Evolutionary conservation across 2,329 filamentous ascomycete species (phyloP).

Genomic region (Huntiella bhutanensis): DNA sequence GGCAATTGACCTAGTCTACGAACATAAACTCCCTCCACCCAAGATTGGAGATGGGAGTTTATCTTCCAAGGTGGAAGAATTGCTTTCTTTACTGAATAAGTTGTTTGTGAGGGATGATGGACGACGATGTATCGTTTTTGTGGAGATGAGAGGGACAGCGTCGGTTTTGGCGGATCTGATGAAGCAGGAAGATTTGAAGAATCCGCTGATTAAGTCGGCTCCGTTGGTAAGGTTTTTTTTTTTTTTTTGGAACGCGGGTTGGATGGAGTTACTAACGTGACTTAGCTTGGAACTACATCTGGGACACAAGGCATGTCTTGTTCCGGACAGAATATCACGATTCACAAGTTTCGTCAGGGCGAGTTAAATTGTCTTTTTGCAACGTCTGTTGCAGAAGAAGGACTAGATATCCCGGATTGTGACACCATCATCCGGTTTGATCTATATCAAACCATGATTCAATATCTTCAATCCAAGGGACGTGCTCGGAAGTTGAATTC

Average conservation of each 20-base stretch:
- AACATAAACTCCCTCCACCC: not conserved
- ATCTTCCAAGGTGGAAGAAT: constrained; percentile 52
- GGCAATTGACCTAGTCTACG: not conserved
- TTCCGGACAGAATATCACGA: constrained; percentile 52
- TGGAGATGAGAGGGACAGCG: constrained; percentile 60
- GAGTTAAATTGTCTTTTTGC: constrained; percentile 45
- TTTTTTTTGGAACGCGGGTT: constrained; percentile 13
- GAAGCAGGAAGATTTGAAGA: constrained; percentile 30
- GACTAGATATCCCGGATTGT: constrained; percentile 48
- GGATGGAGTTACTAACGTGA: constrained; percentile 17
- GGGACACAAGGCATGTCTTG: constrained; percentile 37
- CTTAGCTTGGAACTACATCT: constrained; percentile 6
- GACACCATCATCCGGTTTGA: constrained; percentile 61
- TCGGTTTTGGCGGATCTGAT: constrained; percentile 54
- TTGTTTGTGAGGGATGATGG: constrained; percentile 41
- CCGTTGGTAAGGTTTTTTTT: constrained; percentile 33
- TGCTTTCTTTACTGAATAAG: constrained; percentile 40
- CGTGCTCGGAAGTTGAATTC: constrained; percentile 64
- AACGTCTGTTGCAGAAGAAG: constrained; percentile 49
- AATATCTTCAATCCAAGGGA: constrained; percentile 85
- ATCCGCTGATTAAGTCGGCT: constrained; percentile 39
- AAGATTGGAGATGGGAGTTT: constrained; percentile 21
- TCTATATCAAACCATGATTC: constrained; percentile 73
- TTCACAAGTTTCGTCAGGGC: constrained; percentile 44
- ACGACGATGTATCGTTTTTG: constrained; percentile 71